Evolutionary conservation across 2,329 filamentous ascomycete genomes (phyloP).

Genomic region (Mycocentrospora acerina): DNA sequence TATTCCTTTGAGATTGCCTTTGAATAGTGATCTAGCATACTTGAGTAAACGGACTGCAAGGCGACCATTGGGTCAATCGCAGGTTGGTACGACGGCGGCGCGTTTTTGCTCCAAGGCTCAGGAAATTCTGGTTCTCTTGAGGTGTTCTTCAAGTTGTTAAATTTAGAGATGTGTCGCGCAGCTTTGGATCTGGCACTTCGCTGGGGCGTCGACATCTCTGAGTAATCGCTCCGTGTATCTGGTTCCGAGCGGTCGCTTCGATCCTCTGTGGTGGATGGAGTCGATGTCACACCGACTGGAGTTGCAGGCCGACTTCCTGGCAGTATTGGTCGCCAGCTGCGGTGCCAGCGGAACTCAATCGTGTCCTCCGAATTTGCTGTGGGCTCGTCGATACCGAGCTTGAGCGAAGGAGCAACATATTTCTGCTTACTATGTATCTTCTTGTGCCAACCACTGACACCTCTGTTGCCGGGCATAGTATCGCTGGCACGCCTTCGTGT

Average conservation of each 20-base stretch:
- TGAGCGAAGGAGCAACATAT: slow-evolving; percentile 6
- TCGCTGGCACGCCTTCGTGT: not conserved
- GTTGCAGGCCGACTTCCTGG: slow-evolving; percentile 24
- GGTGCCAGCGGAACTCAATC: slow-evolving; percentile 16
- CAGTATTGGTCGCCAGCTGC: slow-evolving; percentile 27
- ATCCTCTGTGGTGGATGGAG: slow-evolving; percentile 25
- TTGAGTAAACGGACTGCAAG: slow-evolving; percentile 29
- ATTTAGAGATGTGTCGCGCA: slow-evolving; percentile 43
- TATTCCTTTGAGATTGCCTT: slow-evolving; percentile 30
- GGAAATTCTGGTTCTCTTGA: slow-evolving; percentile 23
- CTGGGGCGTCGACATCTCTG: slow-evolving; percentile 31
- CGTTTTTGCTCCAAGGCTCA: slow-evolving; percentile 30
- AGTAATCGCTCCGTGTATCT: slow-evolving; percentile 27
- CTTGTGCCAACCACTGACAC: slow-evolving; percentile 23
- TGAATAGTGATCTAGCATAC: slow-evolving; percentile 22
- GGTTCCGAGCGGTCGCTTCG: slow-evolving; percentile 13
- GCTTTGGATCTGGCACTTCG: slow-evolving; percentile 43
- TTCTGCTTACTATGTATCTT: slow-evolving; percentile 20
- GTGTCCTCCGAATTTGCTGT: slow-evolving; percentile 10
- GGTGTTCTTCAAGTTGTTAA: slow-evolving; percentile 23
- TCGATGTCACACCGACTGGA: slow-evolving; percentile 12
- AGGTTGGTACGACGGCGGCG: slow-evolving; percentile 11
- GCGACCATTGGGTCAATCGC: slow-evolving; percentile 27
- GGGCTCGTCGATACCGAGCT: slow-evolving; percentile 6
- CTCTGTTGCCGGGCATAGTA: slow-evolving; percentile 21